phyloP scores from a whole-genome alignment of 2,329 filamentous ascomycete species.

The Trichoderma sp. region DNA sequence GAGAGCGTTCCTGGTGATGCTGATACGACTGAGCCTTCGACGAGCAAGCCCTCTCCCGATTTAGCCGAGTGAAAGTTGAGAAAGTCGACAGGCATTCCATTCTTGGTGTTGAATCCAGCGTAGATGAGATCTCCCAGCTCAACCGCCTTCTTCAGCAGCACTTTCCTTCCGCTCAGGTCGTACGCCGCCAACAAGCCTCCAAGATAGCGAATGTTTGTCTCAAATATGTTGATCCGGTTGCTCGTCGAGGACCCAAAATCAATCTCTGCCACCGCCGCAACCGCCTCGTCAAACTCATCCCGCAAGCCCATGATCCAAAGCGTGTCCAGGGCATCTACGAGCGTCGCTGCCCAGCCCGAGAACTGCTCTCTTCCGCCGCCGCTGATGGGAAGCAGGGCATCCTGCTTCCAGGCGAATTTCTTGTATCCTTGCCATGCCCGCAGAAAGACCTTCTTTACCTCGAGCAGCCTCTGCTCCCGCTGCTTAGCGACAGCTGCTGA shows the following conservation, averaged over 20 bases:
- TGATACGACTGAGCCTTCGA: slow-evolving; percentile 41
- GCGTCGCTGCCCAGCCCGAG: slow-evolving; percentile 65
- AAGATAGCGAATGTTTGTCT: slow-evolving; percentile 70
- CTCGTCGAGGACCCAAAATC: slow-evolving; percentile 57
- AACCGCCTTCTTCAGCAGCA: slow-evolving; percentile 59
- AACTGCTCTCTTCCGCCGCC: slow-evolving; percentile 55
- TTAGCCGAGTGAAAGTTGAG: slow-evolving; percentile 45
- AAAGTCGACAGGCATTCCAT: slow-evolving; percentile 59
- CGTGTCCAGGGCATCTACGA: slow-evolving; percentile 68
- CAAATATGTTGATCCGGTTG: slow-evolving; percentile 61
- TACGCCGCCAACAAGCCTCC: slow-evolving; percentile 69
- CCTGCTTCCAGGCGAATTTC: slow-evolving; percentile 60
- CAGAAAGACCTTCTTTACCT: slow-evolving; percentile 37
- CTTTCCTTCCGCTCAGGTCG: slow-evolving; percentile 58
- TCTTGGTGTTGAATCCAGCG: slow-evolving; percentile 65
- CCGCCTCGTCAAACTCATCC: slow-evolving; percentile 63
- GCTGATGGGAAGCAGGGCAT: slow-evolving; percentile 60
- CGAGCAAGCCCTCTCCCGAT: slow-evolving; percentile 33
- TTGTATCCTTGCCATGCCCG: slow-evolving; percentile 53
- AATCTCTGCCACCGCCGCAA: slow-evolving; percentile 55
- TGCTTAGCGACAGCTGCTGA: slow-evolving; percentile 24
- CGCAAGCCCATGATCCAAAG: slow-evolving; percentile 70
- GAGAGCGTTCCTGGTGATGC: slow-evolving; percentile 62
- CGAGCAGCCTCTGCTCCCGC: slow-evolving; percentile 33
- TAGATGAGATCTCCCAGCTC: slow-evolving; percentile 65